phyloP scores from a whole-genome alignment of 2,329 filamentous ascomycete species.

The Microdochium paspali region DNA sequence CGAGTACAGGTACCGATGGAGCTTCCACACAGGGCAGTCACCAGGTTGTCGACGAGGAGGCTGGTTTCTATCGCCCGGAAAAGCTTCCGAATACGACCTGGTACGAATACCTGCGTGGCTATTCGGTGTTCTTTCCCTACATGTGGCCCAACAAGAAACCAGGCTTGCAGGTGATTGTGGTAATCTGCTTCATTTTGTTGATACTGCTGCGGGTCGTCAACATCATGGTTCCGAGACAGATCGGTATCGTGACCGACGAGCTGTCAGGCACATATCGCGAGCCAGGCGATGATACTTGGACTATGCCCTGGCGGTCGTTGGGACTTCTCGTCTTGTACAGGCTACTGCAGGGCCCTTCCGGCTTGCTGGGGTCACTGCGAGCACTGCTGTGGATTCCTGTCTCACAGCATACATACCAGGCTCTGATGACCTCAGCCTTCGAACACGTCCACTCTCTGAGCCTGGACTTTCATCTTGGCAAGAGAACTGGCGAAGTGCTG shows the following conservation, averaged over 20 bases:
- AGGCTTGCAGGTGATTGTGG: conserved; percentile 66
- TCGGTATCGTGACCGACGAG: conserved; percentile 69
- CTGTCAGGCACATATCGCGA: conserved; percentile 43
- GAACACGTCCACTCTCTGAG: conserved; percentile 95
- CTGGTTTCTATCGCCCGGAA: conserved; percentile 81
- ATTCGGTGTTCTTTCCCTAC: conserved; percentile 91
- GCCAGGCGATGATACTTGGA: conserved; percentile 30
- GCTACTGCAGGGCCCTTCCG: conserved; percentile 80
- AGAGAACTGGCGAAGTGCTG: conserved; percentile 91
- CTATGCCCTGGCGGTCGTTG: conserved; percentile 66
- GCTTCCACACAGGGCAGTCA: background rate
- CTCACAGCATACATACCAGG: conserved; percentile 91
- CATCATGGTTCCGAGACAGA: conserved; percentile 72
- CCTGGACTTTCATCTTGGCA: conserved; percentile 91
- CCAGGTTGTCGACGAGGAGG: conserved; percentile 45
- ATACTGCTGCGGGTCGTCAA: conserved; percentile 77
- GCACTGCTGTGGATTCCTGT: conserved; percentile 92
- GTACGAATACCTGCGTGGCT: conserved; percentile 93
- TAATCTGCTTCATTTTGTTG: conserved; percentile 75
- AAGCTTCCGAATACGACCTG: conserved; percentile 82
- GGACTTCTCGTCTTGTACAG: conserved; percentile 69
- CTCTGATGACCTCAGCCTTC: conserved; percentile 88
- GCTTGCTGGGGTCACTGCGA: conserved; percentile 72
- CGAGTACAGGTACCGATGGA: background rate
- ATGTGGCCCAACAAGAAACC: conserved; percentile 81